Conservation (phyloP, 1,139 yeast species). For the Candida sp. region DNA sequence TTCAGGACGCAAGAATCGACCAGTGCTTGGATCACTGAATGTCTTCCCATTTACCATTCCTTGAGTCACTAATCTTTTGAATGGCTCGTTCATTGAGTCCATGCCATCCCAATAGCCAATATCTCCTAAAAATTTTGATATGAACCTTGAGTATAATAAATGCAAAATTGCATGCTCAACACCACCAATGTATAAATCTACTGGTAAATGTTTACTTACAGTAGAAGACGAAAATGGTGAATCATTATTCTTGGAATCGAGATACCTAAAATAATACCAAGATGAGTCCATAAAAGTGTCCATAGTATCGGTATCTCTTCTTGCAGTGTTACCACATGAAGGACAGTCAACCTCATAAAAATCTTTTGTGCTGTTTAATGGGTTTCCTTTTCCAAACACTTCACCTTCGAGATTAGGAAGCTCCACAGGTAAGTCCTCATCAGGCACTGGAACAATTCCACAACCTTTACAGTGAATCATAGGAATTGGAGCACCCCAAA, state of each 20-base stretch:
- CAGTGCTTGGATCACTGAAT: constrained; percentile 65
- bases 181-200: constrained; percentile 91
- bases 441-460: constrained; percentile 92
- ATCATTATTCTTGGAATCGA: constrained; percentile 63
- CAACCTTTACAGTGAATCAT: constrained; percentile 81
- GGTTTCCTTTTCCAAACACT: constrained; percentile 59
- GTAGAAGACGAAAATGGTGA: constrained; percentile 49
- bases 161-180: constrained; percentile 96
- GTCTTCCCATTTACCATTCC: constrained; percentile 99
- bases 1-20: constrained; percentile 72
- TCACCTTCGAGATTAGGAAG: constrained; percentile 55
- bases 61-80: constrained; percentile 77
- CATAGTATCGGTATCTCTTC: constrained; percentile 96
- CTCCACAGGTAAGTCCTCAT: constrained; percentile 73
- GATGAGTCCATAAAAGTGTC: constrained; percentile 98
- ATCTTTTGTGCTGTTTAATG: constrained; percentile 63
- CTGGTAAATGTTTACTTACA: constrained; percentile 69
- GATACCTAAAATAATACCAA: constrained; percentile 88
- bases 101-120: constrained; percentile 51
- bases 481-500: constrained; percentile 99
- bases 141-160: constrained; percentile 77
- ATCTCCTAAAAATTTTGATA: constrained; percentile 71
- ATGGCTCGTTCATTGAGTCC: constrained; percentile 66
- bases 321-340: constrained; percentile 56
- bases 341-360: constrained; percentile 81